These are phyloP conservation scores for Agrostemma githago DNA, from an alignment of 148 eudicot species.

Conservation along the genomic window DNA sequence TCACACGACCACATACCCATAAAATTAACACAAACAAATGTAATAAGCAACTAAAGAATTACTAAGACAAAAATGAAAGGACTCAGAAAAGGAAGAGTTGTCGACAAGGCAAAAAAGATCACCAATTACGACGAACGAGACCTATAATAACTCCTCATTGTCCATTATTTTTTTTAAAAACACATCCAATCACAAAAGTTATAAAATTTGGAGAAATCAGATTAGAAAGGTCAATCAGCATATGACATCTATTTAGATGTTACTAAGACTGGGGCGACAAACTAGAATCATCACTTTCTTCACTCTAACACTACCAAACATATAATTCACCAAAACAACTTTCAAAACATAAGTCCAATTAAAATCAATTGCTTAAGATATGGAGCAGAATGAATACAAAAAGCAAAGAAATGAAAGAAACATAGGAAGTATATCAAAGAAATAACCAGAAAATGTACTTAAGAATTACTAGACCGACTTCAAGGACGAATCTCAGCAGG, in stretches of 20 bases:
- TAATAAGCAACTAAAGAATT: not conserved
- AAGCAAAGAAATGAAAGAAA: too few relatives aligned
- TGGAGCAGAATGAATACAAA: too few relatives aligned
- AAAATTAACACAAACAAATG: too few relatives aligned
- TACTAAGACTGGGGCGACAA: slow-evolving; percentile 17
- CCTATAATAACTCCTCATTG: slow-evolving; percentile 40
- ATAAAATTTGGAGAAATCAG: not conserved
- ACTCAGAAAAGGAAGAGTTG: slow-evolving; percentile 76
- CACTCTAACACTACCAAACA: too few relatives aligned
- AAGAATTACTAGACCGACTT: slow-evolving; percentile 31
- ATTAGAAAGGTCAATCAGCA: slow-evolving; percentile 14
- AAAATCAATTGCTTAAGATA: too few relatives aligned
- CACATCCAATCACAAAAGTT: too few relatives aligned
- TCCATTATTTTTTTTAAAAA: slow-evolving; percentile 17
- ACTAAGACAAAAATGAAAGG: not conserved
- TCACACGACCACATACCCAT: slow-evolving; percentile 33
- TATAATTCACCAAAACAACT: too few relatives aligned
- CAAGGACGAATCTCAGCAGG: slow-evolving; percentile 22
- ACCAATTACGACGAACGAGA: slow-evolving; percentile 86
- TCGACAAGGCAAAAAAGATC: slow-evolving; percentile 53
- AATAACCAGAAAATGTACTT: not conserved
- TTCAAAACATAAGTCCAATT: too few relatives aligned
- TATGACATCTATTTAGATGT: not conserved
- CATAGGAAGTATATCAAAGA: too few relatives aligned
- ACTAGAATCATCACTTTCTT: slow-evolving; percentile 3